Evolutionary conservation across 495 filamentous ascomycete genomes (phyloP).

Genomic region (Aspergillus ellipticus): DNA sequence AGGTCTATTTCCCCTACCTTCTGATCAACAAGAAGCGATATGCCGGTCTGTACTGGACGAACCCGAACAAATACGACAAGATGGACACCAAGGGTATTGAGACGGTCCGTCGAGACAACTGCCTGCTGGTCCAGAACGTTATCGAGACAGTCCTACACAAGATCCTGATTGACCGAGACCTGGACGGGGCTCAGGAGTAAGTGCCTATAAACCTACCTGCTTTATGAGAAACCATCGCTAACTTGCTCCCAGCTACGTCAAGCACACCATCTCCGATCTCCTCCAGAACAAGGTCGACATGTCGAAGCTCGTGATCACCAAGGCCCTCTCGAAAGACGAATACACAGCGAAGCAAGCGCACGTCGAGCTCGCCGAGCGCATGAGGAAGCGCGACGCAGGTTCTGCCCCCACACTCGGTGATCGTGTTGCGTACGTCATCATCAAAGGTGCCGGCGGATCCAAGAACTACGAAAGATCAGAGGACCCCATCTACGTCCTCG

Average conservation of each 20-base stretch:
- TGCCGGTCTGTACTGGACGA: slow-evolving; percentile 95
- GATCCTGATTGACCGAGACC: slow-evolving; percentile 89
- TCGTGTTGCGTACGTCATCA: slow-evolving; percentile 96
- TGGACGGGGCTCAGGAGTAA: slow-evolving; percentile 89
- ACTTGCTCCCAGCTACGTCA: slow-evolving; percentile 73
- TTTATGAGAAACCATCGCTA: not conserved
- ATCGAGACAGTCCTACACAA: slow-evolving; percentile 96
- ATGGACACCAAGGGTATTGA: slow-evolving; percentile 99
- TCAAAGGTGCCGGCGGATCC: slow-evolving; percentile 81
- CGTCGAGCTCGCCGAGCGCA: slow-evolving; percentile 87
- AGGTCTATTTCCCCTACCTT: slow-evolving; percentile 97
- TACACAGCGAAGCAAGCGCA: slow-evolving; percentile 93
- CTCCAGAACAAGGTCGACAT: slow-evolving; percentile 98
- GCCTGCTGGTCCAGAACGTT: slow-evolving; percentile 88
- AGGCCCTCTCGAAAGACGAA: slow-evolving; percentile 79
- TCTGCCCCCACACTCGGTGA: slow-evolving; percentile 94
- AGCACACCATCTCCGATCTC: slow-evolving; percentile 90
- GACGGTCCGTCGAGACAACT: slow-evolving; percentile 96
- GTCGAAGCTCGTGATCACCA: slow-evolving; percentile 98
- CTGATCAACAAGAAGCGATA: slow-evolving; percentile 99
- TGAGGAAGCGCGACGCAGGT: slow-evolving; percentile 93
- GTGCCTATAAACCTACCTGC: slow-evolving; percentile 30
- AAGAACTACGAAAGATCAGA: slow-evolving; percentile 96
- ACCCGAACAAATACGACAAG: slow-evolving; percentile 92
- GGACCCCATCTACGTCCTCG: slow-evolving; percentile 93